Evolutionary conservation across 176 grass and related monocot species (phyloP), one percentile per base, ranked within the genome.

Genomic region (Carex kokanica): DNA sequence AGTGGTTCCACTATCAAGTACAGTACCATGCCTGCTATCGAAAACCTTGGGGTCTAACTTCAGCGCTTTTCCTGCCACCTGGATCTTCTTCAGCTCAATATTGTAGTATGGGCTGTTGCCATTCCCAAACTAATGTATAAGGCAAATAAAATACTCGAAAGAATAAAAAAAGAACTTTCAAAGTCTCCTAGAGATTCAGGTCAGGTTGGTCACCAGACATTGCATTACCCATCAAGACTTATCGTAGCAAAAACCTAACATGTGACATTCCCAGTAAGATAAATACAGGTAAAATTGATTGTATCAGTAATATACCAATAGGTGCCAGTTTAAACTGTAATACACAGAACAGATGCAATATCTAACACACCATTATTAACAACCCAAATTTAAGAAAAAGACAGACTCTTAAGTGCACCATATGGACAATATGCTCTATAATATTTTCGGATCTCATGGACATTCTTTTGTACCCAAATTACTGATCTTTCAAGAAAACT

Each of bases 1-100:
- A 74, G 97, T 99, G 3, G 97, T 99, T 81, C 97, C 97, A 66
- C 97, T 99, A 85, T 99, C 97, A 88, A 99, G 90, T 51, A 99
- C 93, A 85, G 97, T 92, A 34, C 93, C 97, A 45, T 99, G 88
- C 64, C 89, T 95, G 27, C 78, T 85, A 72, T 99, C 32, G 0
- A 99, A 99, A 78, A 95, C 77, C 66, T 40, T 95, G 74, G 91
- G 66, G 51, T 99, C 91, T 78, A 99, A 54, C 81, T 81, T 85
- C 79, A 93, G 80, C 69, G 88, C 80, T 79, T 91, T 99, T 77
- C 97, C 93, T 70, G 56, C 97, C 79, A 99, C 91, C 90, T 91
- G 85, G 72, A 99, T 90, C 88, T 93, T 93, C 89, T 99, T 99
- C 87, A 99, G 88, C 54, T 95, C 88, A 84, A 99, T 90, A 86